Conservation (phyloP, 352 stramenopile species). For the Saprolegnia diclina region DNA sequence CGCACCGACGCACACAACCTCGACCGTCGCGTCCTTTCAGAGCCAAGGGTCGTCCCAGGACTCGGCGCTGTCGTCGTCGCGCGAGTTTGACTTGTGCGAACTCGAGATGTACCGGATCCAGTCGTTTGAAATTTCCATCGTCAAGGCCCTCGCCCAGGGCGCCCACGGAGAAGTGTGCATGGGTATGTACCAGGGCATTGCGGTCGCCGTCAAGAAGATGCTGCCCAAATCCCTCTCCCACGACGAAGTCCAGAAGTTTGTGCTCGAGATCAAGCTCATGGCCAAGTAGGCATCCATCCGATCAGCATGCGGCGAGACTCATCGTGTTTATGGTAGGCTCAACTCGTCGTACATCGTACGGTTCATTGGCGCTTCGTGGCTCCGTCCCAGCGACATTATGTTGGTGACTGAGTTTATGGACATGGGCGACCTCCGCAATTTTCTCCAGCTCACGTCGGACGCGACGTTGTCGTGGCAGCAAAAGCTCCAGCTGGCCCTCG, state of each 20-base stretch:
- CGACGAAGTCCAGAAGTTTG: slow-evolving; percentile 16
- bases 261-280: slow-evolving; percentile 11
- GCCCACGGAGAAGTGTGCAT: slow-evolving; percentile 66
- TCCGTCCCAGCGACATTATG: slow-evolving; percentile 2
- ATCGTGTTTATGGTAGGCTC: not conserved
- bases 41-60: not conserved
- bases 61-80: not conserved
- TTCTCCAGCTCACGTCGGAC: not conserved
- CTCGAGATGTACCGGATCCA: slow-evolving; percentile 15
- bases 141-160: slow-evolving; percentile 55
- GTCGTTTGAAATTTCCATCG: slow-evolving; percentile 36
- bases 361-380: slow-evolving; percentile 24
- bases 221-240: not conserved
- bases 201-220: slow-evolving; percentile 49
- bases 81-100: slow-evolving; percentile 5
- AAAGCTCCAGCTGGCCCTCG: slow-evolving; percentile 1
- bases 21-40: not conserved
- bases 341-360: slow-evolving; percentile 15
- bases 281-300: slow-evolving; percentile 17
- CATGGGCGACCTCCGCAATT: slow-evolving; percentile 17
- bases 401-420: slow-evolving; percentile 30
- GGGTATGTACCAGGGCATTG: slow-evolving; percentile 54
- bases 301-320: not conserved
- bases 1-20: not conserved
- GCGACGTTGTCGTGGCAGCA: slow-evolving; percentile 2